Evolutionary conservation across 306 rosid genomes (phyloP).

Genomic region (Fragaria ananassa): DNA sequence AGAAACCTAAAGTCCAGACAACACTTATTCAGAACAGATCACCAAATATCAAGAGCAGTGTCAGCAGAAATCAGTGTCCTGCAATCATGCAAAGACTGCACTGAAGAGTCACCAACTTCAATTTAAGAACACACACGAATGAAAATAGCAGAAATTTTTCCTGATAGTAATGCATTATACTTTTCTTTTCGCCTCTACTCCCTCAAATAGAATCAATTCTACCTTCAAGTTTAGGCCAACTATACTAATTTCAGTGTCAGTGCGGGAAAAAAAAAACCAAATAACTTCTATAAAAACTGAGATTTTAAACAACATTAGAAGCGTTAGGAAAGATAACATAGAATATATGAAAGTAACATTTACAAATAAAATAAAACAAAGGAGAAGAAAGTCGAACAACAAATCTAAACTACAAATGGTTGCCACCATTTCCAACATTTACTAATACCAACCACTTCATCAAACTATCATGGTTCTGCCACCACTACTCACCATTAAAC

Average conservation of each 20-base stretch:
- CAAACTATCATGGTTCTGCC: neutral
- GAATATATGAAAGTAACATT: neutral
- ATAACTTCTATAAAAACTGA: neutral
- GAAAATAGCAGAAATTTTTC: neutral
- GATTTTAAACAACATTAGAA: neutral
- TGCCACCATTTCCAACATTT: neutral
- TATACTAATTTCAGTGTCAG: neutral
- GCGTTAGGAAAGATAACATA: neutral
- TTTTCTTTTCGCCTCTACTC: neutral
- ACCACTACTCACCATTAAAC: neutral
- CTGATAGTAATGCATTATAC: neutral
- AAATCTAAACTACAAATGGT: neutral
- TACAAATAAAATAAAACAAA: neutral
- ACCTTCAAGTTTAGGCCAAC: neutral
- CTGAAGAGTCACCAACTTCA: neutral
- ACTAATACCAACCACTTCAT: neutral
- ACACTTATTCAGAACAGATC: neutral
- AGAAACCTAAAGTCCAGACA: neutral
- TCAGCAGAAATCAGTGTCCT: neutral
- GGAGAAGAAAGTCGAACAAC: neutral
- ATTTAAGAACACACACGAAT: neutral
- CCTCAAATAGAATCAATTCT: neutral
- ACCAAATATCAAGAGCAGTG: neutral
- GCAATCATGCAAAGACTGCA: neutral
- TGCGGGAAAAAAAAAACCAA: neutral